phyloP scores from a whole-genome alignment of 768 basidiomycete genomes.

The Boletus speciosus region DNA sequence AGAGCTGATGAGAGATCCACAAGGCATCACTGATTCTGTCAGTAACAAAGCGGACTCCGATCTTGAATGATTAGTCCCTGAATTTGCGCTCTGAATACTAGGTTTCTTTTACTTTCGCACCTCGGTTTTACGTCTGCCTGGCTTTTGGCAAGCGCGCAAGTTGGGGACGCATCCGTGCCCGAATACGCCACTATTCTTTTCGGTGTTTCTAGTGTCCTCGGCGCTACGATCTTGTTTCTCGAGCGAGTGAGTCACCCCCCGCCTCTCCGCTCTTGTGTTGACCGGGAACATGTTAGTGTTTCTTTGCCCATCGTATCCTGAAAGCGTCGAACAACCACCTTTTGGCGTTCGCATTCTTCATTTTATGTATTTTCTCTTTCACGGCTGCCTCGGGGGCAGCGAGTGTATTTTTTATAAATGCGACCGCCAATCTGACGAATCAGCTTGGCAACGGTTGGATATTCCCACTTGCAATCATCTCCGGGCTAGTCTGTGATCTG shows the following conservation, averaged over 20 bases:
- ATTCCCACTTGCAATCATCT: slow-evolving; percentile 17
- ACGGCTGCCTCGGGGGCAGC: slow-evolving; percentile 22
- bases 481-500: slow-evolving; percentile 19
- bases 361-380: slow-evolving; percentile 19
- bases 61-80: slow-evolving; percentile 1
- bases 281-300: slow-evolving; percentile 10
- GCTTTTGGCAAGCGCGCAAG: slow-evolving; percentile 18
- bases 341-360: slow-evolving; percentile 10
- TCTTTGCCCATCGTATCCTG: slow-evolving; percentile 20
- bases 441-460: slow-evolving; percentile 15
- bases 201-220: slow-evolving; percentile 14
- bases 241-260: slow-evolving; percentile 10
- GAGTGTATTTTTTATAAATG: slow-evolving; percentile 13
- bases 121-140: slow-evolving; percentile 16
- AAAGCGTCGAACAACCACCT: slow-evolving; percentile 13
- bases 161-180: slow-evolving; percentile 1
- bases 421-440: background rate
- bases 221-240: slow-evolving; percentile 15
- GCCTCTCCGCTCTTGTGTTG: background rate
- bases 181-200: slow-evolving; percentile 13
- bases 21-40: slow-evolving; percentile 19
- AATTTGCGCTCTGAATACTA: background rate
- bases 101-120: slow-evolving; percentile 16
- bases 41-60: background rate
- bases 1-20: background rate